These are phyloP conservation scores for Mycena epipterygia DNA, from an alignment of 768 basidiomycete genomes.

Conservation along the genomic window DNA sequence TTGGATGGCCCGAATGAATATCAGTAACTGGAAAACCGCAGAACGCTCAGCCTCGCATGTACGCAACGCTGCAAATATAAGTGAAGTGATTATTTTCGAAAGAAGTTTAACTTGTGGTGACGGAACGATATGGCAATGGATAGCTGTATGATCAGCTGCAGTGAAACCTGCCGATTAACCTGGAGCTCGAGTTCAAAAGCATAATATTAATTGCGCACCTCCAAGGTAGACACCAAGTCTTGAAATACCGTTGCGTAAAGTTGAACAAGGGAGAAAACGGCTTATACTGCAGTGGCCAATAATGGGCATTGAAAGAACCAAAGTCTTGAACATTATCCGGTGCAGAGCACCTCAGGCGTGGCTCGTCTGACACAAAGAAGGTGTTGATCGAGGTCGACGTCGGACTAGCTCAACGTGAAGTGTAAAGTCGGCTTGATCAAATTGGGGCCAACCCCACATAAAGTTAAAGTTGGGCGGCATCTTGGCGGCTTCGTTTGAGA, in stretches of 20 bases:
- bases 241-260: constrained; percentile 71
- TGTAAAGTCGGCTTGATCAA: constrained; percentile 30
- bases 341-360: neutral
- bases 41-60: constrained; percentile 54
- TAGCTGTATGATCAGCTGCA: constrained; percentile 57
- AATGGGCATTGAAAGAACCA: constrained; percentile 62
- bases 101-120: neutral
- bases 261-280: constrained; percentile 74
- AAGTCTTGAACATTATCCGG: constrained; percentile 21
- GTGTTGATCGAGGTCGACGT: neutral
- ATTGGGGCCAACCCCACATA: constrained; percentile 30
- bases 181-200: neutral
- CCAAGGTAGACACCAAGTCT: constrained; percentile 69
- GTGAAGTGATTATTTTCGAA: constrained; percentile 65
- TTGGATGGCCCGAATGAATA: constrained; percentile 47
- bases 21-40: constrained; percentile 11
- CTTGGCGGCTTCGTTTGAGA: no score
- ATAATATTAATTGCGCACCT: constrained; percentile 61
- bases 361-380: neutral
- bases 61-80: constrained; percentile 62
- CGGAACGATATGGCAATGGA: neutral
- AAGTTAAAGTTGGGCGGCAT: constrained; percentile 23
- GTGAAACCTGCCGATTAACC: neutral
- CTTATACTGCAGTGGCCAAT: constrained; percentile 69
- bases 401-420: constrained; percentile 1